A percentile compares a stretch with the other conserved stretches of the same genome.
Evolutionary conservation across 768 basidiomycete species (phyloP).

Genomic region (Artomyces pyxidatus): DNA sequence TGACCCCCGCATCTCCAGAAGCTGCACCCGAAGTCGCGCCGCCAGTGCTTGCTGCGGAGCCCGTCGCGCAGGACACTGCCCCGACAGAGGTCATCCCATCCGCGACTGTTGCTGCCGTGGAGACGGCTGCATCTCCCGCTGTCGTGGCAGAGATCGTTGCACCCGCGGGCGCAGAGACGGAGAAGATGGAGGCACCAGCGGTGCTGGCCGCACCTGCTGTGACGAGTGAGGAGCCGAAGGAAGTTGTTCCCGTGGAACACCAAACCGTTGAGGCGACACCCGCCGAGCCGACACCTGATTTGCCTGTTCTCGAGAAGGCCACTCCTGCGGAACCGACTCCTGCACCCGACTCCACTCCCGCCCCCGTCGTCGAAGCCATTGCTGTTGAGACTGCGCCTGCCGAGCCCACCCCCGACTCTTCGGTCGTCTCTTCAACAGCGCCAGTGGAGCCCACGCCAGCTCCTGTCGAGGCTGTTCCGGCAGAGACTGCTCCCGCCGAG

Average conservation of each 20-base stretch:
- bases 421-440: background rate
- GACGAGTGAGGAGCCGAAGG: background rate
- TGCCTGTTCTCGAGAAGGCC: too few relatives aligned
- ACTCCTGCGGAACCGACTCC: background rate
- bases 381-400: background rate
- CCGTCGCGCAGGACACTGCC: background rate
- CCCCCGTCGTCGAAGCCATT: background rate
- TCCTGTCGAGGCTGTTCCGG: background rate
- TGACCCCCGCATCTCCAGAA: background rate
- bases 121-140: background rate
- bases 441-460: background rate
- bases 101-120: background rate
- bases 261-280: background rate
- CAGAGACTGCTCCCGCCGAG: background rate
- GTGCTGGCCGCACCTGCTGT: constrained; percentile 1
- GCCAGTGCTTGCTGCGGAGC: background rate
- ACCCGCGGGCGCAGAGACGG: background rate
- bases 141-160: background rate
- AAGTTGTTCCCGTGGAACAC: background rate
- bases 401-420: background rate
- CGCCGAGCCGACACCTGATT: background rate
- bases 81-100: background rate
- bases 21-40: background rate
- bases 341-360: background rate
- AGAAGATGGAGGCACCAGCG: background rate